Evolutionary conservation across 2,329 filamentous ascomycete genomes (phyloP).

Genomic region (Colletotrichum sp.): DNA sequence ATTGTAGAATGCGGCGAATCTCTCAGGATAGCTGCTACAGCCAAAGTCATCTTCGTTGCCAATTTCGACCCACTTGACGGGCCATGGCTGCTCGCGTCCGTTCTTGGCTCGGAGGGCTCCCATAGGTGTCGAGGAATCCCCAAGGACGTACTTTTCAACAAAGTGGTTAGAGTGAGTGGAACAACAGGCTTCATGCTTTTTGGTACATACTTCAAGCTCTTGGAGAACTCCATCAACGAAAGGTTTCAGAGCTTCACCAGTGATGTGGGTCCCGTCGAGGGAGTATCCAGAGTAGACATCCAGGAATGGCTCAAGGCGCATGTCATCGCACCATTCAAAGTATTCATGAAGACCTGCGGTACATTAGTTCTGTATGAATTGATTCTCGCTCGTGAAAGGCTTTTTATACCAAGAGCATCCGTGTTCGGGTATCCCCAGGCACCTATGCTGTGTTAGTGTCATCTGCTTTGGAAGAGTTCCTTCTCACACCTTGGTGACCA

Average conservation of each 20-base stretch:
- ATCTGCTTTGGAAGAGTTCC: not conserved
- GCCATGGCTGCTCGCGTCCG: not conserved
- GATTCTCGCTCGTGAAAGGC: too few species aligned
- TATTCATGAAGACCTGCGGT: not conserved
- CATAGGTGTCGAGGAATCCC: not conserved
- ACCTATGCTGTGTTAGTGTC: not conserved
- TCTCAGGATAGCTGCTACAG: not conserved
- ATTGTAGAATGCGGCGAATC: not conserved
- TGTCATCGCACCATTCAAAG: not conserved
- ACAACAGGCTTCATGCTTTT: not conserved
- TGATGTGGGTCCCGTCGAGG: not conserved
- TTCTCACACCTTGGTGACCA: not conserved
- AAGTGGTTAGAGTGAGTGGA: not conserved
- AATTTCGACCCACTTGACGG: not conserved
- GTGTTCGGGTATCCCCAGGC: not conserved
- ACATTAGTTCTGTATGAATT: too few species aligned
- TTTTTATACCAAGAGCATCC: not conserved
- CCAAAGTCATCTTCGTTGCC: not conserved
- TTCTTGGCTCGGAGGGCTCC: not conserved
- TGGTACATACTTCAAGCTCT: not conserved
- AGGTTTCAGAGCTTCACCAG: not conserved
- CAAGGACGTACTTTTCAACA: not conserved
- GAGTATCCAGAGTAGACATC: not conserved
- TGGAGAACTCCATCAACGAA: not conserved
- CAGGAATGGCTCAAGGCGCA: not conserved